A percentile compares a stretch with the other conserved stretches of the same genome.
Conservation (phyloP, 768 basidiomycete genomes). For the Macrolepiota albuminosa region DNA sequence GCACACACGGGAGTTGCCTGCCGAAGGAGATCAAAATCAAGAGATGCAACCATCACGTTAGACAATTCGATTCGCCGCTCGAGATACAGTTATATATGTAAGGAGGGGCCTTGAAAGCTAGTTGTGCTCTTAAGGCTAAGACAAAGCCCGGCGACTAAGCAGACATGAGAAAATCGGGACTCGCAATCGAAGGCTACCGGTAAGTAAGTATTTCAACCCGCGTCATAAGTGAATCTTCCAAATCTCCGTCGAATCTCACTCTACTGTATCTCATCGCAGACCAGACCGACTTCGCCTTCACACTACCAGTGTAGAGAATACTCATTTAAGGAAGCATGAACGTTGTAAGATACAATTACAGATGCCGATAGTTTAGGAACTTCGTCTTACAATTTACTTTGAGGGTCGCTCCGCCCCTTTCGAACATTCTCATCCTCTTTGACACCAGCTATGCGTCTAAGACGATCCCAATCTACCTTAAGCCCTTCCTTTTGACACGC, state of each 20-base stretch:
- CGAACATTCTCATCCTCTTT: slow-evolving; percentile 10
- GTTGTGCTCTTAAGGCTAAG: neutral
- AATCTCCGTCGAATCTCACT: neutral
- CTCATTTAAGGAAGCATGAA: neutral
- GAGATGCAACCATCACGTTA: neutral
- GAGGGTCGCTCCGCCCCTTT: slow-evolving; percentile 5
- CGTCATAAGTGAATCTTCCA: neutral
- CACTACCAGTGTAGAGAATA: neutral
- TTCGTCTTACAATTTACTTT: slow-evolving; percentile 13
- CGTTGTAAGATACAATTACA: neutral
- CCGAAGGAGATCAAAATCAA: neutral
- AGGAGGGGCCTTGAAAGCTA: neutral
- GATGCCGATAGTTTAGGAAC: neutral
- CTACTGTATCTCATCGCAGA: neutral
- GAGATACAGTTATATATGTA: neutral
- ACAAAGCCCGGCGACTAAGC: neutral
- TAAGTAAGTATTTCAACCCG: neutral
- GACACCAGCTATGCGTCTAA: slow-evolving; percentile 23
- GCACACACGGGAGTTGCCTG: neutral
- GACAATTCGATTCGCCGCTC: too few species aligned
- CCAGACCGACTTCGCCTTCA: neutral
- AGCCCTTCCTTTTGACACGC: slow-evolving; percentile 36
- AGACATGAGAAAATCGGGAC: neutral
- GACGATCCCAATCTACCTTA: slow-evolving; percentile 24
- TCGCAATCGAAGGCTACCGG: neutral